Conservation (phyloP, 2,329 filamentous ascomycete genomes). For the Paraconiothyrium brasiliense region DNA sequence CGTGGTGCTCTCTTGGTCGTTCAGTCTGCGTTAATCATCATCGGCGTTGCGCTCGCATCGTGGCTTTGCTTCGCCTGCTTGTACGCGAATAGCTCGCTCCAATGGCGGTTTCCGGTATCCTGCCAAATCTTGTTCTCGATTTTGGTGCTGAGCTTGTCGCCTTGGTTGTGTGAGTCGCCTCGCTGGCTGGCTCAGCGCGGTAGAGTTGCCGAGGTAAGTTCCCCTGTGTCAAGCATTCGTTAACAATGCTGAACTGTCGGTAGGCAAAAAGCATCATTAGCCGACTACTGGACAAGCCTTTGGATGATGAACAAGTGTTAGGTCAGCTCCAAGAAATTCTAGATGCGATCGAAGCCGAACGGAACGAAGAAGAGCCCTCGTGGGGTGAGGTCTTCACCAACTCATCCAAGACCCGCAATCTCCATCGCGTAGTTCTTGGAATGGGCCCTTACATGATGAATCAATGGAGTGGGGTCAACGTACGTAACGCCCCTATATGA, state of each 20-base stretch:
- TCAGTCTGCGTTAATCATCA: slow-evolving; percentile 76
- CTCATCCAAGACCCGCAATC: slow-evolving; percentile 61
- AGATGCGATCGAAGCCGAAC: not conserved
- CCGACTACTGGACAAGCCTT: slow-evolving; percentile 9
- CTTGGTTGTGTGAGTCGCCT: slow-evolving; percentile 60
- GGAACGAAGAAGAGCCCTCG: slow-evolving; percentile 44
- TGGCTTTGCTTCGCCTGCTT: slow-evolving; percentile 61
- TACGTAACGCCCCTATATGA: too few species aligned
- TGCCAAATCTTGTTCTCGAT: not conserved
- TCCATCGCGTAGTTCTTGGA: slow-evolving; percentile 64
- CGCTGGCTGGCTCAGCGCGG: slow-evolving; percentile 61
- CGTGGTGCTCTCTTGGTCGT: slow-evolving; percentile 74
- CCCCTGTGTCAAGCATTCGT: not conserved
- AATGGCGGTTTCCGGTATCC: not conserved
- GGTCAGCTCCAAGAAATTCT: not conserved
- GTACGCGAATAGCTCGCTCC: slow-evolving; percentile 46
- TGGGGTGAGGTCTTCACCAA: slow-evolving; percentile 66
- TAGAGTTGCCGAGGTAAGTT: slow-evolving; percentile 46
- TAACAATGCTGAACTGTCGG: not conserved
- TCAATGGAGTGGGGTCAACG: slow-evolving; percentile 2
- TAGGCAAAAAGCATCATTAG: slow-evolving; percentile 21
- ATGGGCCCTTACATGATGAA: slow-evolving; percentile 7
- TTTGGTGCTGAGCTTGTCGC: slow-evolving; percentile 25
- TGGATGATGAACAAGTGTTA: not conserved
- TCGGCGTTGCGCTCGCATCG: slow-evolving; percentile 70